Base-by-base conservation (phyloP, 768 basidiomycete species). In the Postia placenta region DNA sequence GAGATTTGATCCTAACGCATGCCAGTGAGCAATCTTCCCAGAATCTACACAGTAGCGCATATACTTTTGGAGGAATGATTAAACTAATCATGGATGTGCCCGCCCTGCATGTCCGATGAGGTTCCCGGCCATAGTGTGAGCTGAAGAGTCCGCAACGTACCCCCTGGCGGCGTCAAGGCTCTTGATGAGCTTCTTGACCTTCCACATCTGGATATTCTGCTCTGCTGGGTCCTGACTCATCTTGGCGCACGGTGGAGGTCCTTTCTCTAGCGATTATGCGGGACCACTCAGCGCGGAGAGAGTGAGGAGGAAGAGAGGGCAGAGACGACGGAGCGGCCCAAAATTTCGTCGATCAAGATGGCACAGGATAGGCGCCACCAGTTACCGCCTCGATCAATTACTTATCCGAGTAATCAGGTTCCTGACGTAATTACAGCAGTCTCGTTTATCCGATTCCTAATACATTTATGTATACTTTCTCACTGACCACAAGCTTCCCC, bases 61-160 rank as follows among this genome's bases (percentile, higher is more conserved):
- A 50, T 57, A 85, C 91, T 77, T 92, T 92, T 44, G 95, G 94
- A 24, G 95, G 95, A 51, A 97, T 83, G 69, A 97, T 94, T 55
- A 98, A 78, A 69, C 90, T 93, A 73, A 98, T 97, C 95, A 98
- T 98, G 61, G 92, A 95, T 50, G 96, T 99, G 51, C 96, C 91
- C 60, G 91, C 93, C 58, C 87, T 92, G 56, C 19, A 60, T 52
- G 11, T 25, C 25, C 40, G 59, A 65, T 69, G 59, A 62, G 58
- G 20, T 7, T 15, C 30, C 30, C 30, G 14, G 11, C 44, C 33
- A 24, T 25, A 44, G 12, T 37, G 25, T 5, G 39, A 43, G 19
- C 51, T 57, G 19, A 27, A 27, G 5, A 23, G 41, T 12, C 30
- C 22, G 20, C 35, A 36, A 65, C 70, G 35, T 45, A 87, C 86